Base-by-base conservation (phyloP, 1,284 basidiomycete genomes). In the Ceratobasidium sp. region DNA sequence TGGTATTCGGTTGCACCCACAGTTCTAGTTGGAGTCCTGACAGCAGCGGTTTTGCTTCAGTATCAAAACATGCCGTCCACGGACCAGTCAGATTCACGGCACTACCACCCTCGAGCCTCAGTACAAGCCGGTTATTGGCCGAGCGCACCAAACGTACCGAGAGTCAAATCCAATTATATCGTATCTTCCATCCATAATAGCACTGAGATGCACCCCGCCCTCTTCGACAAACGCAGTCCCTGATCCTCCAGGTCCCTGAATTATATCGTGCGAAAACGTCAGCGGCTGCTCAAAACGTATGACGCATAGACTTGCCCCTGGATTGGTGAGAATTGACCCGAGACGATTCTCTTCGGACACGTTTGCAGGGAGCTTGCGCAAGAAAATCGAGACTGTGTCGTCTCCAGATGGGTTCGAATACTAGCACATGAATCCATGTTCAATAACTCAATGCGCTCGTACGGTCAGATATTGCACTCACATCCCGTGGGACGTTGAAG, bases 161-260 rank as follows among this genome's bases (percentile, higher is more conserved):
- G 73, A 52, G 44, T 76, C 73, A 54, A 76, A 76, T 13, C 64
- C 64, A 25, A 76, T 49, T 7, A 76, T 76, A 25, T 76, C 79
- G 69, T 80, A 82, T 37, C 54, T 65, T 46, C 78, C 80, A 13
- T 78, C 54, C 34, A 80, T 46, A 32, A 80, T 68, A 9, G 32
- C 37, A 4, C 76, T 57, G 3, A 81, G 51, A 4, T 46, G 25
- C 1, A 49, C 37, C 0, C 78, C 80, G 3, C 59, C 43, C 0
- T 52, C 49, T 29, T 76, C 62, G 11, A 80, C 54, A 1, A 54
- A 62, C 1, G 22, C 40, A 6, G 75, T 78, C 0, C 80, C 80
- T 4, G 75, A 77, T 0, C 78, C 80, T 4, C 80, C 80, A 0
- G 81, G 80, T 9, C 81, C 81, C 7, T 76, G 17, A 6, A 15